Percentiles rank a stretch among this genome's conserved stretches.
Conservation (phyloP, 768 basidiomycete genomes). For the Pleurotus platypus region DNA sequence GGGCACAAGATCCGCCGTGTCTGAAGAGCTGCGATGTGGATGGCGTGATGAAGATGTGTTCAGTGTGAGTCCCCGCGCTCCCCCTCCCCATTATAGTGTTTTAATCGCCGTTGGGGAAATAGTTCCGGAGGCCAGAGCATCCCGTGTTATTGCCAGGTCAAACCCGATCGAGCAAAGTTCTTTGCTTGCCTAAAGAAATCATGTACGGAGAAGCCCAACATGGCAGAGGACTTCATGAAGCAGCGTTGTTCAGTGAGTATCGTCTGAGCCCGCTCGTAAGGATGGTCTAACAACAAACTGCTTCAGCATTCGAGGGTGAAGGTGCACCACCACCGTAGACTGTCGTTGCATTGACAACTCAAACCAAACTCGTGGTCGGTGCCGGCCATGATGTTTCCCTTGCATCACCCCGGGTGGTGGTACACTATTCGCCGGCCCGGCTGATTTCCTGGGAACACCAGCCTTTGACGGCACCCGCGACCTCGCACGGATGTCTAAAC, state of each 20-base stretch:
- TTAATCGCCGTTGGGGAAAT: not conserved
- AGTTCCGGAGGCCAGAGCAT: not conserved
- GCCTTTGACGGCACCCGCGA: not conserved
- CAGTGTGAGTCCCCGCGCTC: not conserved
- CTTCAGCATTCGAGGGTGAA: not conserved
- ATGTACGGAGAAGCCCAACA: not conserved
- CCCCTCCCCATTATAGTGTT: no score
- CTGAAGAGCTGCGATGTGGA: conserved; percentile 5
- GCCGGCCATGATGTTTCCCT: no score
- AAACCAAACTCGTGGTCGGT: no score
- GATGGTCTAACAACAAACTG: not conserved
- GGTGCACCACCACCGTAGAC: not conserved
- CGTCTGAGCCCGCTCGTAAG: not conserved
- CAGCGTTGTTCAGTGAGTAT: not conserved
- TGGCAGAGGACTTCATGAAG: conserved; percentile 5
- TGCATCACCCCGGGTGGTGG: not conserved
- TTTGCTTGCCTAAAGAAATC: conserved; percentile 5
- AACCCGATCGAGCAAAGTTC: conserved; percentile 5
- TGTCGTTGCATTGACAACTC: not conserved
- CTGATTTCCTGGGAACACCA: not conserved
- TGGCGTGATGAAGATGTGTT: conserved; percentile 2
- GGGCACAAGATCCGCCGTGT: not conserved
- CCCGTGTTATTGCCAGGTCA: conserved; percentile 3
- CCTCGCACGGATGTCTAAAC: not conserved
- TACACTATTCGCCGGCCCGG: conserved; percentile 1